phyloP scores from a whole-genome alignment of 2,329 filamentous ascomycete species.

The Ceratocystis variospora region DNA sequence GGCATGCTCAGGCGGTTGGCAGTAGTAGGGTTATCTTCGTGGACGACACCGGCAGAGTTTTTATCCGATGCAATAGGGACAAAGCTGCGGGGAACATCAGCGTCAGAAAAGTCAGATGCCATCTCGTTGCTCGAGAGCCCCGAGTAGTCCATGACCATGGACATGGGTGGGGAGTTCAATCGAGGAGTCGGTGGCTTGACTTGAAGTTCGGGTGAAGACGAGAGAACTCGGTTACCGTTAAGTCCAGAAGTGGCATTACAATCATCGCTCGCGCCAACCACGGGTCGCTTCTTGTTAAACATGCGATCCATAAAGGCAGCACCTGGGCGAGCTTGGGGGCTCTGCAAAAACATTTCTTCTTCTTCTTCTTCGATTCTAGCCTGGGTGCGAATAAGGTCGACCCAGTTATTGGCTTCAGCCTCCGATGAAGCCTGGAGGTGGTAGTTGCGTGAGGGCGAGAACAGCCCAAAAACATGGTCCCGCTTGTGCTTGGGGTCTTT shows the following conservation, averaged over 20 bases:
- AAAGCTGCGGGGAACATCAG: constrained; percentile 33
- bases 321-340: constrained; percentile 39
- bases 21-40: constrained; percentile 21
- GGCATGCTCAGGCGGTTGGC: constrained; percentile 9
- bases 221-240: constrained; percentile 33
- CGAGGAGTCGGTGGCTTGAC: constrained; percentile 28
- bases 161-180: constrained; percentile 37
- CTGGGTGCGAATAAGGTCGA: constrained; percentile 62
- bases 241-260: neutral
- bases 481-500: constrained; percentile 80
- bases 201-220: constrained; percentile 49
- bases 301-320: constrained; percentile 20
- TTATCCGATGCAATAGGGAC: constrained; percentile 31
- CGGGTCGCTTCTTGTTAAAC: constrained; percentile 13
- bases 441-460: constrained; percentile 80
- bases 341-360: constrained; percentile 63
- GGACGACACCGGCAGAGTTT: constrained; percentile 30
- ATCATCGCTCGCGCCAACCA: constrained; percentile 18
- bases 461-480: constrained; percentile 80
- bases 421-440: constrained; percentile 67
- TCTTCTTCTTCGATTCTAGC: constrained; percentile 81
- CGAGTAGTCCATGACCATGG: constrained; percentile 51
- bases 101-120: constrained; percentile 76
- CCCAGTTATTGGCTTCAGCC: constrained; percentile 73
- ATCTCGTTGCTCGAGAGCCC: constrained; percentile 50